Evolutionary conservation across 2,329 filamentous ascomycete species (phyloP).

Genomic region (Dactylellina sp.): DNA sequence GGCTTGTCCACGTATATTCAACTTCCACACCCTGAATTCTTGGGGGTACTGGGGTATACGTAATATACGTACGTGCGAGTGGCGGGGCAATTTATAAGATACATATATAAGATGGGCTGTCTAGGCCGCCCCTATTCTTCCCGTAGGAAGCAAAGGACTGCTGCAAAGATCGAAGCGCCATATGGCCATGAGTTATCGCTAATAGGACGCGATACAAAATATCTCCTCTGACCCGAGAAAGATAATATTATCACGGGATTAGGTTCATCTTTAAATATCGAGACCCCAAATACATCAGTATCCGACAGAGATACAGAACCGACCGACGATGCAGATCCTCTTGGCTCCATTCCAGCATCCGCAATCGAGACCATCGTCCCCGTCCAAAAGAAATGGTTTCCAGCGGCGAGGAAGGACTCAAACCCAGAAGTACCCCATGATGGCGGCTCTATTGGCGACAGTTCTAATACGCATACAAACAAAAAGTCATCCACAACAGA

Average conservation of each 20-base stretch:
- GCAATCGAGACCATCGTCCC: background rate
- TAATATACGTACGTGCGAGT: background rate
- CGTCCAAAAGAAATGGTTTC: background rate
- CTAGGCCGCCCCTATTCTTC: constrained; percentile 6
- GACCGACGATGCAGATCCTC: constrained; percentile 30
- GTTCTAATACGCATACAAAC: constrained; percentile 43
- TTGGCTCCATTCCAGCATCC: constrained; percentile 16
- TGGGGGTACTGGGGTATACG: background rate
- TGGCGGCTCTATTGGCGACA: constrained; percentile 31
- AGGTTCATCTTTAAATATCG: no score
- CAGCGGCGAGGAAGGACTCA: constrained; percentile 24
- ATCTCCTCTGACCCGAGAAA: no score
- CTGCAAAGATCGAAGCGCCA: background rate
- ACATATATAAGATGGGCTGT: constrained; percentile 45
- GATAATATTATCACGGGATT: no score
- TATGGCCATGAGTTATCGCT: no score
- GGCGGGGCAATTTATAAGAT: background rate
- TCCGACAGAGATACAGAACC: background rate
- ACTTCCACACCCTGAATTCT: constrained; percentile 19
- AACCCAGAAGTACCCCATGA: constrained; percentile 34
- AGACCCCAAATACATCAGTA: no score
- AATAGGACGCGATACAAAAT: no score
- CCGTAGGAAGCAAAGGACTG: constrained; percentile 22
- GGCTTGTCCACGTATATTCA: constrained; percentile 9
- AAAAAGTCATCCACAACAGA: constrained; percentile 18